Percentiles rank a stretch among this genome's conserved stretches.
phyloP scores from a whole-genome alignment of 2,329 filamentous ascomycete genomes.

The Achaetomium macrosporum region DNA sequence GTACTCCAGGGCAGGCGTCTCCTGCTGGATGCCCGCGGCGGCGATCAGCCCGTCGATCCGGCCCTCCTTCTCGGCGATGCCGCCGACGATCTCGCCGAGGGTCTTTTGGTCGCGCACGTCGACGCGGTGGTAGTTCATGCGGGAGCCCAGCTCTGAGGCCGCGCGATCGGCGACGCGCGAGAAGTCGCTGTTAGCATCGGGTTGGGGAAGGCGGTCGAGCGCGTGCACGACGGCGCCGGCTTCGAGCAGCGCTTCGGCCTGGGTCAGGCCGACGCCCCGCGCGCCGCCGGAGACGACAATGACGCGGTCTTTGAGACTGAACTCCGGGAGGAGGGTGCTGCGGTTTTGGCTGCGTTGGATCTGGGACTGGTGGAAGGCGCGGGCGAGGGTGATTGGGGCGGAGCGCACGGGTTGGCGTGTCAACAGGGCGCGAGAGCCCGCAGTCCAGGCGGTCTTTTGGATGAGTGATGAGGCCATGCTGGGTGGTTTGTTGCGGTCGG shows the following conservation, averaged over 20 bases:
- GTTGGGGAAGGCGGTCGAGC: conserved; percentile 56
- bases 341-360: conserved; percentile 1
- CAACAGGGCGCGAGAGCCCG: conserved; percentile 3
- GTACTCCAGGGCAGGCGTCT: conserved; percentile 78
- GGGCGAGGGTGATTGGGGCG: background rate
- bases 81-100: conserved; percentile 61
- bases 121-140: conserved; percentile 67
- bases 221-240: conserved; percentile 70
- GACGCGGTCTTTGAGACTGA: conserved; percentile 67
- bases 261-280: conserved; percentile 70
- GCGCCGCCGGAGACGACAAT: conserved; percentile 72
- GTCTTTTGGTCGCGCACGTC: conserved; percentile 69
- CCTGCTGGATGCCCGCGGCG: conserved; percentile 69
- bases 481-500: background rate
- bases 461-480: conserved; percentile 8
- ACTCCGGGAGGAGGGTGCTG: conserved; percentile 55
- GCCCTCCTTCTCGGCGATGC: conserved; percentile 64
- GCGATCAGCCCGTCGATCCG: conserved; percentile 74
- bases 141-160: conserved; percentile 57
- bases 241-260: conserved; percentile 72
- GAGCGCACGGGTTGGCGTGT: background rate
- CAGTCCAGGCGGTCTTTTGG: conserved; percentile 1
- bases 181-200: conserved; percentile 52
- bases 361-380: conserved; percentile 13
- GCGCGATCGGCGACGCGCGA: conserved; percentile 58